A percentile compares a stretch with the other conserved stretches of the same genome.
phyloP scores from a whole-genome alignment of 495 filamentous ascomycete species.

The Penicillium bialowiezense region DNA sequence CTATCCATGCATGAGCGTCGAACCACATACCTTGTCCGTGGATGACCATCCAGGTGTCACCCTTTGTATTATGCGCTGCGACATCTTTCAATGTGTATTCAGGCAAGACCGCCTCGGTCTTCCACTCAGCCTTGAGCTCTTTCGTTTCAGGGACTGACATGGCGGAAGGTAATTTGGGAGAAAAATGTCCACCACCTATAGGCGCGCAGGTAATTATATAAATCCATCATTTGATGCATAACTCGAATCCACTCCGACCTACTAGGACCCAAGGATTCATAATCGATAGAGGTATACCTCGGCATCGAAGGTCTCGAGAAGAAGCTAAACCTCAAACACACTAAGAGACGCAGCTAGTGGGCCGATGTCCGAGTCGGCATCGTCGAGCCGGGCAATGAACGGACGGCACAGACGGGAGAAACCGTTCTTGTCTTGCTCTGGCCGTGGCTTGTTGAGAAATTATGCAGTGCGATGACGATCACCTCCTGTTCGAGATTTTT shows the following conservation, averaged over 20 bases:
- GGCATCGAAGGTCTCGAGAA: background rate
- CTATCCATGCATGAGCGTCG: too few species aligned
- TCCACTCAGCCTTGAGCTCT: slow-evolving; percentile 18
- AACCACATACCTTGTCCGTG: slow-evolving; percentile 53
- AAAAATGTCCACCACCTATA: background rate
- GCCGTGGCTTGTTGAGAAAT: too few species aligned
- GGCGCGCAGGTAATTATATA: too few species aligned
- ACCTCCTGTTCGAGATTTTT: background rate
- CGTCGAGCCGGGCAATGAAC: too few species aligned
- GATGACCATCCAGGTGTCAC: slow-evolving; percentile 50
- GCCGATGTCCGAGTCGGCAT: background rate
- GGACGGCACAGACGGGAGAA: too few species aligned
- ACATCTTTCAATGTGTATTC: slow-evolving; percentile 42
- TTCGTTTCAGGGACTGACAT: slow-evolving; percentile 16
- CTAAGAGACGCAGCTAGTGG: background rate
- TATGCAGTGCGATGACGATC: too few species aligned
- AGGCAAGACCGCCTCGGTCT: slow-evolving; percentile 12
- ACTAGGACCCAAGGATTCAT: background rate
- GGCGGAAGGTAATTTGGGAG: background rate
- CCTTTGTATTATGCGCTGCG: slow-evolving; percentile 41
- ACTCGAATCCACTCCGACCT: background rate
- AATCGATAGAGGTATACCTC: background rate
- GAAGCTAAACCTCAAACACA: background rate
- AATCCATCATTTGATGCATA: too few species aligned
- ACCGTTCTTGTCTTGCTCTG: too few species aligned